Conservation (phyloP, 371 early-diverging fungal species). For the Mucor circinelloides region DNA sequence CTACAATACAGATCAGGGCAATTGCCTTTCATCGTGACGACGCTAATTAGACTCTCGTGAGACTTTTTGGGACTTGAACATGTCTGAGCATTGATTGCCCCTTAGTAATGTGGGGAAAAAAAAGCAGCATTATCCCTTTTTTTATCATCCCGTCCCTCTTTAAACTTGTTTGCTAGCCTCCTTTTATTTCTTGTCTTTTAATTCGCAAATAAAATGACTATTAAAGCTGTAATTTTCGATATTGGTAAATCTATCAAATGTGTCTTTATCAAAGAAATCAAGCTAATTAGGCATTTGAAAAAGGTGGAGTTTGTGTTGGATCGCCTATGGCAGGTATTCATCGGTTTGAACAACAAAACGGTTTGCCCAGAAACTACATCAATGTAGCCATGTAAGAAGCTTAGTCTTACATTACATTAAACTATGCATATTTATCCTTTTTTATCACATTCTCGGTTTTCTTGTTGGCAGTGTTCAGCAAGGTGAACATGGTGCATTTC, state of each 20-base stretch:
- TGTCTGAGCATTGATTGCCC: background rate
- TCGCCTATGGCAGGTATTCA: slow-evolving; percentile 83
- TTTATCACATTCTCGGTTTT: background rate
- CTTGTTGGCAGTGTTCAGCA: slow-evolving; percentile 45
- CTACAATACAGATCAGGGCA: background rate
- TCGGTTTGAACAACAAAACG: slow-evolving; percentile 62
- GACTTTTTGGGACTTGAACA: background rate
- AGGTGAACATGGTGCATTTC: slow-evolving; percentile 70
- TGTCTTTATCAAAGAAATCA: background rate
- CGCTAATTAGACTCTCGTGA: background rate
- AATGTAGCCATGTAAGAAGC: slow-evolving; percentile 75
- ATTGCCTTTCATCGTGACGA: background rate
- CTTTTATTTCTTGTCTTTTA: background rate
- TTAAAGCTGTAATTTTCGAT: slow-evolving; percentile 26
- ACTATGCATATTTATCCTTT: background rate
- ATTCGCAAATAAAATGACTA: slow-evolving; percentile 2
- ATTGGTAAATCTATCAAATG: slow-evolving; percentile 9
- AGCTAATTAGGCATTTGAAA: background rate
- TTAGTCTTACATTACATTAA: background rate
- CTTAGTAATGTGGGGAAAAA: slow-evolving; percentile 3
- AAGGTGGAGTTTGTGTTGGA: slow-evolving; percentile 82
- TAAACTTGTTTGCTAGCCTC: background rate
- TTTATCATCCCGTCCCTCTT: background rate
- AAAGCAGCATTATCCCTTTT: background rate
- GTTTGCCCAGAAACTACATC: slow-evolving; percentile 79